These are phyloP conservation scores for Arabidopsis arenosa DNA, from an alignment of 345 rosid genomes.

Conservation along the genomic window DNA sequence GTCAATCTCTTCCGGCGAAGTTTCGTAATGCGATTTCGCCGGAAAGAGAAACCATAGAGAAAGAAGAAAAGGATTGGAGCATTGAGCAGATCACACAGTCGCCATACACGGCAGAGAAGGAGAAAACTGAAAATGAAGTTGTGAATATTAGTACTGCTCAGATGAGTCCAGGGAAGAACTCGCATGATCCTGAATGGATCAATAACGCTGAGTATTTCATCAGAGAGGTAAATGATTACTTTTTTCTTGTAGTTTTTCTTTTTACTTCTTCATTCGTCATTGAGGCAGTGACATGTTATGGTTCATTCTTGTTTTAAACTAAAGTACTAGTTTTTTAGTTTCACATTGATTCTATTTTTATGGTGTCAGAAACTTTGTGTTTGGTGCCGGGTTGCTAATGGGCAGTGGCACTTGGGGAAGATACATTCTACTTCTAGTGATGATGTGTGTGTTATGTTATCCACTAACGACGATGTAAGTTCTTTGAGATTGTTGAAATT, in stretches of 20 bases:
- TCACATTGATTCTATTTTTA: slow-evolving; percentile 18
- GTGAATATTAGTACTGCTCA: slow-evolving; percentile 22
- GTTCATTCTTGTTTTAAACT: not conserved
- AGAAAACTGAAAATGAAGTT: slow-evolving; percentile 55
- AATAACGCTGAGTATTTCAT: slow-evolving; percentile 70
- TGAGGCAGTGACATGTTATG: not conserved
- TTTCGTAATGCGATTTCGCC: slow-evolving; percentile 35
- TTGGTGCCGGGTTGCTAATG: slow-evolving; percentile 70
- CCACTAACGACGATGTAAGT: slow-evolving; percentile 63
- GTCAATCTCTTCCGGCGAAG: slow-evolving; percentile 62
- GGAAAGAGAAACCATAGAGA: slow-evolving; percentile 39
- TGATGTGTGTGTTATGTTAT: slow-evolving; percentile 57
- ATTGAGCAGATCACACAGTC: slow-evolving; percentile 10
- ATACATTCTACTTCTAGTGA: slow-evolving; percentile 69
- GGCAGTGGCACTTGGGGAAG: slow-evolving; percentile 71
- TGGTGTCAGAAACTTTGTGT: slow-evolving; percentile 66
- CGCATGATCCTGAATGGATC: slow-evolving; percentile 50
- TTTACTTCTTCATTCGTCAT: not conserved
- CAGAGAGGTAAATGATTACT: slow-evolving; percentile 54
- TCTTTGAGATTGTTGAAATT: slow-evolving; percentile 10
- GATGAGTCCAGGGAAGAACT: slow-evolving; percentile 1
- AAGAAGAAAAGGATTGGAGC: slow-evolving; percentile 59
- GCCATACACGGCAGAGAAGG: not conserved
- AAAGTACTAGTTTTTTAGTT: not conserved
- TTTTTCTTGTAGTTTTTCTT: not conserved